These are phyloP conservation scores for Triticum dicoccoides DNA, from an alignment of 176 grass and related monocot species.

Conservation along the genomic window DNA sequence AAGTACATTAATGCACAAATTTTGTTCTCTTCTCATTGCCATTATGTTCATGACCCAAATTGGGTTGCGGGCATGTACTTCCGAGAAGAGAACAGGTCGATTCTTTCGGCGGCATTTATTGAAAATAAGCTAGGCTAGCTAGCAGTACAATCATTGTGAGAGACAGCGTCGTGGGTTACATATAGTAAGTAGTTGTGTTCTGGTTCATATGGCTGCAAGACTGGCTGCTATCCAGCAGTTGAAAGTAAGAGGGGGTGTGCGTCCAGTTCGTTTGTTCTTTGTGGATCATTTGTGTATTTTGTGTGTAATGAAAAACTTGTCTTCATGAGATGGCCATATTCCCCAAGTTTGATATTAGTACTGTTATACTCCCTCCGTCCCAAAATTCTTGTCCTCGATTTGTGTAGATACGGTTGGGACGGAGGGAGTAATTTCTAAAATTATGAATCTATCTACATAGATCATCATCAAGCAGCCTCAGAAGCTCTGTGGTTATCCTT, in stretches of 20 bases:
- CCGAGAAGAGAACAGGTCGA: slow-evolving; percentile 27
- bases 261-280: slow-evolving; percentile 25
- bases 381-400: too few species aligned
- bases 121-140: slow-evolving; percentile 25
- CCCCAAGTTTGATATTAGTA: not conserved
- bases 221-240: not conserved
- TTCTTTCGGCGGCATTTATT: slow-evolving; percentile 37
- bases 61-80: not conserved
- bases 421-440: not conserved
- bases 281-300: not conserved
- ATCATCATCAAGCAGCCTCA: not conserved
- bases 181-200: slow-evolving; percentile 34
- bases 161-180: not conserved
- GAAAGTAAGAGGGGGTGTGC: slow-evolving; percentile 17
- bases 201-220: slow-evolving; percentile 3
- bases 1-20: slow-evolving; percentile 66
- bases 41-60: slow-evolving; percentile 13
- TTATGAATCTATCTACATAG: not conserved
- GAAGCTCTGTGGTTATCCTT: not conserved
- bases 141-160: slow-evolving; percentile 5
- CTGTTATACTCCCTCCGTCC: not conserved
- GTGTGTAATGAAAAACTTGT: not conserved
- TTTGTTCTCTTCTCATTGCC: slow-evolving; percentile 46
- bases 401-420: too few species aligned
- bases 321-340: not conserved